Evolutionary conservation across 202 grass and related monocot genomes (phyloP).

Genomic region (Panicum virgatum): DNA sequence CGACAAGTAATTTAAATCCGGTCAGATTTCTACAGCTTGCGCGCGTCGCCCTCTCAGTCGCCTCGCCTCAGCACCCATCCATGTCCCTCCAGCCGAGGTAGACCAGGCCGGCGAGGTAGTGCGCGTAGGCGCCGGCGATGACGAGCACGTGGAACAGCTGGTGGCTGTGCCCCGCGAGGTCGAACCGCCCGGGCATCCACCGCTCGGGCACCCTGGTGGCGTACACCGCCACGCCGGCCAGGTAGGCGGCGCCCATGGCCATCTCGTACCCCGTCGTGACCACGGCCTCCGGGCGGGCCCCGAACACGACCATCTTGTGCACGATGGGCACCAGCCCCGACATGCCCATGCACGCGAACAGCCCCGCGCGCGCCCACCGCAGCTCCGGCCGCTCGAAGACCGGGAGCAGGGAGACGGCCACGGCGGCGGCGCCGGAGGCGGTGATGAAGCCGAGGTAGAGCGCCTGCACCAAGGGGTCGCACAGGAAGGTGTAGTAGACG

Average conservation of each 20-base stretch:
- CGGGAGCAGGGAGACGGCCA: constrained; percentile 60
- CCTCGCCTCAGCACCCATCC: constrained; percentile 59
- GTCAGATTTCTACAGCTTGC: constrained; percentile 35
- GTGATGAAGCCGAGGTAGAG: constrained; percentile 81
- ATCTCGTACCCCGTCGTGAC: constrained; percentile 71
- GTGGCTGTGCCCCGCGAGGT: constrained; percentile 84
- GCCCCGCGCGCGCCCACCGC: constrained; percentile 48
- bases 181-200: constrained; percentile 83
- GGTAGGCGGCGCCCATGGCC: constrained; percentile 63
- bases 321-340: constrained; percentile 75
- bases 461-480: constrained; percentile 49
- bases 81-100: constrained; percentile 83
- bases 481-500: constrained; percentile 90
- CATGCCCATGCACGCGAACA: constrained; percentile 70
- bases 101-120: constrained; percentile 71
- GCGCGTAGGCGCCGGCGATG: constrained; percentile 73
- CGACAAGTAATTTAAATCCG: not conserved
- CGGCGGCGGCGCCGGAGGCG: constrained; percentile 44
- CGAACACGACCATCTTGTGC: constrained; percentile 74
- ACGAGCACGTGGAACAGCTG: constrained; percentile 87
- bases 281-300: constrained; percentile 56
- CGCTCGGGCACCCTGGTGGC: constrained; percentile 69
- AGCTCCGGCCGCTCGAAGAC: constrained; percentile 60
- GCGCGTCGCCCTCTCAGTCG: not conserved
- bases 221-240: constrained; percentile 67